Evolutionary conservation across 257 asterid species (phyloP), one percentile per base, ranked within the genome.

Genomic region (Mentha longifolia): DNA sequence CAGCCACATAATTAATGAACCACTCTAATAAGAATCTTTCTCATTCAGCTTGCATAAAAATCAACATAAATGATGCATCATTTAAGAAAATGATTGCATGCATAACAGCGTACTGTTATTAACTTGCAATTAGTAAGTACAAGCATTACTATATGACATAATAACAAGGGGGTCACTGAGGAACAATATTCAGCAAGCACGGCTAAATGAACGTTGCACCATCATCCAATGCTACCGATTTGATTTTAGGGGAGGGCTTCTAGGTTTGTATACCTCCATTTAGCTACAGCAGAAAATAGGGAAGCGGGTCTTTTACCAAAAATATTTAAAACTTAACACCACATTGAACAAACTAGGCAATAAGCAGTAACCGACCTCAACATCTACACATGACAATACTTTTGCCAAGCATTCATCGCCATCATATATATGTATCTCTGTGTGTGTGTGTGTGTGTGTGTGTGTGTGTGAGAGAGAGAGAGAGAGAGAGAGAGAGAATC

Each of bases 401-500:
- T 42, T 42, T 42, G 47, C 31, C 31, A 1, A 28, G 31, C 8
- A 35, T 35, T 5, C 39, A 5, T 35, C 1, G 9, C 39, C 6
- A 5, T 35, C 39, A 4, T 35, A 7, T 35, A 7, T 35, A 7
- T 35, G 9, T 28, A 28, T 28, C 31, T 28, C 3, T 35, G 39
- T 35, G 39, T 35, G 39, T 5, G 37, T 3, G 37, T 3, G 37
- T 6, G 51, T 52, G n/a, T 35, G 39, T 35, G 39, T 35, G 39
- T 5, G 37, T 3, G 37, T 3, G 37, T 6, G 51, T 52, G n/a
- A n/a, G n/a, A n/a, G n/a, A n/a, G 68, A 72, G 49, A 49, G 3
- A 30, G 69, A 58, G 35, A 66, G 42, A 58, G 51, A 37, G 43
- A 55, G 72, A 54, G 46, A n/a, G 73, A 74, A 95, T 80, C 60